Evolutionary conservation across 106 monocot genomes (phyloP).

Genomic region (Cymbidium sinense): DNA sequence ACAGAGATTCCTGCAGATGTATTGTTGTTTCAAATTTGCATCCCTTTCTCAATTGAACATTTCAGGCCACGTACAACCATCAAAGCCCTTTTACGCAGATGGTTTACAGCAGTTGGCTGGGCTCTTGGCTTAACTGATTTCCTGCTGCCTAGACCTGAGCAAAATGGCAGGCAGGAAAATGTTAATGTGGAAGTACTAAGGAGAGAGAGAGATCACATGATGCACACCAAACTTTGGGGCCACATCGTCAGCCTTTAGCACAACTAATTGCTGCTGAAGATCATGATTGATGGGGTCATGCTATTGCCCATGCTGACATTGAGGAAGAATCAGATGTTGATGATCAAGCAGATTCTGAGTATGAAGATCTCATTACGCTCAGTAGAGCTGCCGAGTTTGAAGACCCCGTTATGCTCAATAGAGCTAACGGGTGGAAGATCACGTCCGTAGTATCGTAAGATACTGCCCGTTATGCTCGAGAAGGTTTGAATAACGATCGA

Average conservation of each 20-base stretch:
- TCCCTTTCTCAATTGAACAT: slow-evolving; percentile 95
- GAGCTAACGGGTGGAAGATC: no score
- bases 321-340: slow-evolving; percentile 66
- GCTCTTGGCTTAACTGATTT: slow-evolving; percentile 92
- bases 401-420: no score
- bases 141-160: slow-evolving; percentile 68
- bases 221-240: slow-evolving; percentile 40
- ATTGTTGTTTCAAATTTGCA: slow-evolving; percentile 94
- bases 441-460: no score
- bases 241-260: slow-evolving; percentile 32
- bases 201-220: slow-evolving; percentile 40
- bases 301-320: slow-evolving; percentile 29
- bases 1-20: slow-evolving; percentile 96
- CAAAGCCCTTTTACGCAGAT: slow-evolving; percentile 71
- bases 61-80: slow-evolving; percentile 86
- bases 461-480: no score
- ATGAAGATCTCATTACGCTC: no score
- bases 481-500: no score
- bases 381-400: no score
- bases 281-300: slow-evolving; percentile 35
- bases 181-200: slow-evolving; percentile 47
- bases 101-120: slow-evolving; percentile 94
- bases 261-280: slow-evolving; percentile 41
- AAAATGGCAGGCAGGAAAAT: slow-evolving; percentile 61
- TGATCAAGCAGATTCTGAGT: slow-evolving; percentile 89